Evolutionary conservation across 768 basidiomycete species (phyloP).

Genomic region (Termitomyces sp.): DNA sequence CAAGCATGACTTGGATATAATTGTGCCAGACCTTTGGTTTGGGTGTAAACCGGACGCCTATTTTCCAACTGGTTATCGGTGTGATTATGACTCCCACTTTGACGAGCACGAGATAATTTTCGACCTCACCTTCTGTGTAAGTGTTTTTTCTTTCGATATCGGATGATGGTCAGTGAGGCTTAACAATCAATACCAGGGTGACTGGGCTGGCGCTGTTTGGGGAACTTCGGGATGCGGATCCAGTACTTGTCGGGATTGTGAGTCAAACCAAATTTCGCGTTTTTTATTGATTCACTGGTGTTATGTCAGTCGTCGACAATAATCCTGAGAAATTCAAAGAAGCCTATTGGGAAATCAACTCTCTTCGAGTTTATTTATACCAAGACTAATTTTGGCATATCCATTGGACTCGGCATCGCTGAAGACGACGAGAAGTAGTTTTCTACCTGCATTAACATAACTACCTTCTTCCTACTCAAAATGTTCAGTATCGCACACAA

Average conservation of each 20-base stretch:
- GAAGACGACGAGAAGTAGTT: neutral
- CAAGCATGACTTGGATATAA: conserved; percentile 12
- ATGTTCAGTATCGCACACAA: neutral
- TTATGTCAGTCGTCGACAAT: conserved; percentile 47
- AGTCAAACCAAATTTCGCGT: conserved; percentile 18
- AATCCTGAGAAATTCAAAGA: conserved; percentile 54
- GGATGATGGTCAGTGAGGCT: neutral
- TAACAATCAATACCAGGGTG: conserved; percentile 32
- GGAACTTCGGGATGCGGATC: conserved; percentile 35
- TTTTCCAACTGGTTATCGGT: conserved; percentile 40
- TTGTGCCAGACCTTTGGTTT: conserved; percentile 26
- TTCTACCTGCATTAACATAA: neutral
- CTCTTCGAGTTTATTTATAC: conserved; percentile 61
- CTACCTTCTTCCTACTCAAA: neutral
- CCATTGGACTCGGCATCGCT: neutral
- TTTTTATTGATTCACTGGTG: neutral
- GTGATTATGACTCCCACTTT: conserved; percentile 52
- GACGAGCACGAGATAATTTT: conserved; percentile 51
- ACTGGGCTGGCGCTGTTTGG: conserved; percentile 46
- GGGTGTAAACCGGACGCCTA: conserved; percentile 42
- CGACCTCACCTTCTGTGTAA: conserved; percentile 60
- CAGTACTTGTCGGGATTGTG: conserved; percentile 42
- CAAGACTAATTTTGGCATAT: conserved; percentile 1
- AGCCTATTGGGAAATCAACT: conserved; percentile 70
- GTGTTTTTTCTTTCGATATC: conserved; percentile 16